These are phyloP conservation scores for Coleophoma crateriformis DNA, from an alignment of 2,329 filamentous ascomycete genomes.

Conservation along the genomic window DNA sequence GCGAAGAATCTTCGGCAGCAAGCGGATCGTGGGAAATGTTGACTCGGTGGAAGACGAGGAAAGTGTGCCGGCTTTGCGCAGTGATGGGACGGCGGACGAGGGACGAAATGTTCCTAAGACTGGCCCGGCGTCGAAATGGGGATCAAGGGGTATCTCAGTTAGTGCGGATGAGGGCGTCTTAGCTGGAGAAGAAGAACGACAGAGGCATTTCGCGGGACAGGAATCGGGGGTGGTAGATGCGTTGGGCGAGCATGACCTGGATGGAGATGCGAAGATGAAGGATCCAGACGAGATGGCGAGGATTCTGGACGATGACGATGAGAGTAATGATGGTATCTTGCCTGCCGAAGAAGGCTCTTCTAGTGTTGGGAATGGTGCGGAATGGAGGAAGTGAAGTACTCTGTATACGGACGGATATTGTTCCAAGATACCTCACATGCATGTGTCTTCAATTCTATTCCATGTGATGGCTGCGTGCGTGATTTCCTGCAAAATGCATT, in stretches of 20 bases:
- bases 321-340: slow-evolving; percentile 22
- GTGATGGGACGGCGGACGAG: slow-evolving; percentile 13
- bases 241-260: slow-evolving; percentile 33
- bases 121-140: slow-evolving; percentile 39
- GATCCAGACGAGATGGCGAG: slow-evolving; percentile 61
- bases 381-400: slow-evolving; percentile 11
- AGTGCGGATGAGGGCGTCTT: slow-evolving; percentile 58
- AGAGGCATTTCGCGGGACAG: slow-evolving; percentile 29
- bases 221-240: slow-evolving; percentile 39
- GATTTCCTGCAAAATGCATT: no score
- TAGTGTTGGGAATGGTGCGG: slow-evolving; percentile 18
- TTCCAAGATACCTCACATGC: no score
- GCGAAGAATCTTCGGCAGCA: slow-evolving; percentile 66
- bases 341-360: slow-evolving; percentile 4
- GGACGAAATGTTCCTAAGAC: background rate
- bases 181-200: slow-evolving; percentile 39
- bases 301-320: slow-evolving; percentile 51
- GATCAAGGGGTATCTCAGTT: slow-evolving; percentile 58
- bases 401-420: no score
- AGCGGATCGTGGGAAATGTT: slow-evolving; percentile 44
- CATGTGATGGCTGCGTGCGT: no score
- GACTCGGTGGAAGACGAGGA: slow-evolving; percentile 16
- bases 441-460: no score
- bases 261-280: slow-evolving; percentile 60
- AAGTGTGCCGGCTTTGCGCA: slow-evolving; percentile 14